Evolutionary conservation across 345 rosid species (phyloP).

Genomic region (Aethionema arabicum): DNA sequence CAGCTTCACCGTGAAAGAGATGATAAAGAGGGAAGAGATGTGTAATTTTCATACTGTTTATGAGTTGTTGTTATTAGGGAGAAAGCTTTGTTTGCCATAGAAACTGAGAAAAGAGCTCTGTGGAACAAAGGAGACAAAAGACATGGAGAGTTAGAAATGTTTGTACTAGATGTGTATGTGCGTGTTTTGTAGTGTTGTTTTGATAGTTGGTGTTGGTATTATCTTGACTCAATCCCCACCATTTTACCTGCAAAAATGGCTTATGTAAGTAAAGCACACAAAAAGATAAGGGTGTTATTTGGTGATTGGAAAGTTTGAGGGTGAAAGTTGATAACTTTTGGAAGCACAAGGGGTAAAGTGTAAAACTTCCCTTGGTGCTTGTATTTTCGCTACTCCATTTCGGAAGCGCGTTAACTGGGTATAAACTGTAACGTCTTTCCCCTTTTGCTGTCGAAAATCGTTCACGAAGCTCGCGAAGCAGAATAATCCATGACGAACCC

Average conservation of each 20-base stretch:
- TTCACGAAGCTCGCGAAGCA: conserved; percentile 15
- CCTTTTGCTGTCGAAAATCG: conserved; percentile 5
- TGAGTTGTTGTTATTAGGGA: conserved; percentile 32
- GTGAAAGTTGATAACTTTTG: background rate
- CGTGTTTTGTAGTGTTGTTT: conserved; percentile 31
- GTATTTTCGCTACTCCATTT: conserved; percentile 8
- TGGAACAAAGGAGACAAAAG: conserved; percentile 30
- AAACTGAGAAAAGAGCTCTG: conserved; percentile 12
- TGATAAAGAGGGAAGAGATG: conserved; percentile 30
- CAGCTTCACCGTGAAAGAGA: conserved; percentile 75
- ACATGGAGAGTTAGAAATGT: conserved; percentile 34
- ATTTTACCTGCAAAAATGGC: conserved; percentile 12
- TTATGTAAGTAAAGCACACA: background rate
- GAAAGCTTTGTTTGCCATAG: background rate
- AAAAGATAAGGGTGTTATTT: background rate
- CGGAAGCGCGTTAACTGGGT: conserved; percentile 14
- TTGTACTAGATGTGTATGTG: conserved; percentile 29
- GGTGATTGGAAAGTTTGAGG: background rate
- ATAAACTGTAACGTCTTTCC: background rate
- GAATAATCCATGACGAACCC: conserved; percentile 53
- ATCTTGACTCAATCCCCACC: conserved; percentile 13
- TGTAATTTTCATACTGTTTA: conserved; percentile 27
- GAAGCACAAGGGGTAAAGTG: too few relatives aligned
- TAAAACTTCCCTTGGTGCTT: background rate
- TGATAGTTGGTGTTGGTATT: conserved; percentile 24